Evolutionary conservation across 2,329 filamentous ascomycete genomes (phyloP).

Genomic region (Sporothrix luriei): DNA sequence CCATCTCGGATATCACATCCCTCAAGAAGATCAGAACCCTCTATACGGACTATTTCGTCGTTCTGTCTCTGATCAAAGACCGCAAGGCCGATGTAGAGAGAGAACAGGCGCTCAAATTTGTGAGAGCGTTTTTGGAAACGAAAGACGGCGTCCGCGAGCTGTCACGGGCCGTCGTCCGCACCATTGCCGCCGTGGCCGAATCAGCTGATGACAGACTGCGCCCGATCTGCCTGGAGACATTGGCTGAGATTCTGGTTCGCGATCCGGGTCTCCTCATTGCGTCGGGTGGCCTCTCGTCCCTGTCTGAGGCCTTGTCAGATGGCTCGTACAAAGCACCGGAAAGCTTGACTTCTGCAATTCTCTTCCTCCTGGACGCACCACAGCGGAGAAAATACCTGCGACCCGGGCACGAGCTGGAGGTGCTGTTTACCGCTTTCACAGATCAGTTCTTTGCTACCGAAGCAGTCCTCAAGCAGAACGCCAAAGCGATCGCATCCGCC

Average conservation of each 20-base stretch:
- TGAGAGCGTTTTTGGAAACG: slow-evolving; percentile 91
- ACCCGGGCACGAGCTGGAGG: slow-evolving; percentile 85
- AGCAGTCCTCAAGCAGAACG: slow-evolving; percentile 74
- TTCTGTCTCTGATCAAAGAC: slow-evolving; percentile 90
- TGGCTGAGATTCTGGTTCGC: slow-evolving; percentile 87
- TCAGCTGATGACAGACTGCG: slow-evolving; percentile 81
- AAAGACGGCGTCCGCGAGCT: slow-evolving; percentile 89
- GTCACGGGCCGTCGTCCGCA: slow-evolving; percentile 81
- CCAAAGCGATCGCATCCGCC: slow-evolving; percentile 87
- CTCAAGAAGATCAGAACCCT: slow-evolving; percentile 83
- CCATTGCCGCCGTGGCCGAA: slow-evolving; percentile 87
- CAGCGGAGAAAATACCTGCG: slow-evolving; percentile 78
- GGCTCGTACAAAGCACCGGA: slow-evolving; percentile 92
- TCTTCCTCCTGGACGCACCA: slow-evolving; percentile 86
- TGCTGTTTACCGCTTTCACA: slow-evolving; percentile 88
- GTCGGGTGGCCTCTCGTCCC: slow-evolving; percentile 78
- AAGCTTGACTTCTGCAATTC: slow-evolving; percentile 80
- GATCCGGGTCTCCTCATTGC: slow-evolving; percentile 80
- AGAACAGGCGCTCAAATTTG: slow-evolving; percentile 95
- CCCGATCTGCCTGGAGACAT: slow-evolving; percentile 87
- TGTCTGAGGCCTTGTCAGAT: slow-evolving; percentile 91
- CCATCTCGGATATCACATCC: slow-evolving; percentile 88
- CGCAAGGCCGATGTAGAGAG: slow-evolving; percentile 95
- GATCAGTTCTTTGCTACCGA: slow-evolving; percentile 70
- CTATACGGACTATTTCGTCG: slow-evolving; percentile 90